Evolutionary conservation across 768 basidiomycete species (phyloP).

Genomic region (Pluteus cervinus): DNA sequence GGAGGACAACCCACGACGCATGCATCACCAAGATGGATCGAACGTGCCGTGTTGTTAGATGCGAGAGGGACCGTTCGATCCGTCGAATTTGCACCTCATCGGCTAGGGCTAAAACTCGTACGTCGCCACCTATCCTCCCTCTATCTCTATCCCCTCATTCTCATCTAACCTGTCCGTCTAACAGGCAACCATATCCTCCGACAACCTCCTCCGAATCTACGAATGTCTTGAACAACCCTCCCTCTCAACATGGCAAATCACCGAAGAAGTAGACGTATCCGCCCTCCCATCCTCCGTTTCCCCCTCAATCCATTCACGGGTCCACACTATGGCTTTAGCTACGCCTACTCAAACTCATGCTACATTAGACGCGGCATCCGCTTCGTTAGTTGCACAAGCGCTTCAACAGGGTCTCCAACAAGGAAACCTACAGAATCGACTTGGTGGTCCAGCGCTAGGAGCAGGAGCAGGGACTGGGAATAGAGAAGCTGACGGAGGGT

Average conservation of each 20-base stretch:
- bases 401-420: conserved; percentile 47
- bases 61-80: conserved; percentile 80
- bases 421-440: conserved; percentile 10
- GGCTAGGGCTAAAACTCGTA: conserved; percentile 86
- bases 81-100: conserved; percentile 83
- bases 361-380: conserved; percentile 49
- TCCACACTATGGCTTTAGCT: conserved; percentile 54
- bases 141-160: background rate
- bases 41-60: conserved; percentile 71
- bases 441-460: conserved; percentile 13
- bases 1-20: conserved; percentile 18
- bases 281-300: conserved; percentile 41
- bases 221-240: conserved; percentile 80
- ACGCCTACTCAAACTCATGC: conserved; percentile 66
- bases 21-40: conserved; percentile 72
- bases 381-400: conserved; percentile 58
- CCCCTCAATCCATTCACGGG: conserved; percentile 34
- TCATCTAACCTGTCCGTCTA: background rate
- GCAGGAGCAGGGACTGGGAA: conserved; percentile 43
- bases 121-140: conserved; percentile 15
- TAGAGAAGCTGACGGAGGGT: conserved; percentile 85
- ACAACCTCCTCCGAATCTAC: conserved; percentile 84
- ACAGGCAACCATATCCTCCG: conserved; percentile 85
- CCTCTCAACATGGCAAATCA: conserved; percentile 68
- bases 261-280: conserved; percentile 72